Percentiles rank a stretch among this genome's conserved stretches.
Evolutionary conservation across 1,139 yeast genomes (phyloP).

Genomic region (Candida sojae): DNA sequence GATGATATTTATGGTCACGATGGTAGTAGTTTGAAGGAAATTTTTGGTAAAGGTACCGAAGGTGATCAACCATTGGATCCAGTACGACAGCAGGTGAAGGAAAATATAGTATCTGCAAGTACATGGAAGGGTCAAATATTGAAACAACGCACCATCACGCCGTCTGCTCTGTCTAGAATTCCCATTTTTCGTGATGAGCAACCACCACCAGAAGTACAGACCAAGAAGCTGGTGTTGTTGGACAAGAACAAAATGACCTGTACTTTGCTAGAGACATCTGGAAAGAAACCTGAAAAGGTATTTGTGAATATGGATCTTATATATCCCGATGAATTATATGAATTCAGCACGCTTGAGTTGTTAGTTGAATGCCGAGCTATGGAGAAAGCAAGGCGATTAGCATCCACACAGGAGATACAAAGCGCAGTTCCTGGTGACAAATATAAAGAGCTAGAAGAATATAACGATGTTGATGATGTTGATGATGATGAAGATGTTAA

Average conservation of each 20-base stretch:
- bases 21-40: conserved; percentile 31
- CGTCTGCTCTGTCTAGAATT: conserved; percentile 14
- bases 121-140: conserved; percentile 71
- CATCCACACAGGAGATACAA: background rate
- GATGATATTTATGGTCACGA: conserved; percentile 28
- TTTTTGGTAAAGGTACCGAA: conserved; percentile 24
- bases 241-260: conserved; percentile 27
- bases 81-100: conserved; percentile 57
- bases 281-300: conserved; percentile 65
- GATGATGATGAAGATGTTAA: too few species aligned
- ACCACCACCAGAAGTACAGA: background rate
- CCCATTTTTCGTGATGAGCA: conserved; percentile 19
- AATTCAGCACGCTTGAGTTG: conserved; percentile 63
- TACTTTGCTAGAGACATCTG: conserved; percentile 54
- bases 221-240: conserved; percentile 6
- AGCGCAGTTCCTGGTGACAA: background rate
- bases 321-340: conserved; percentile 37
- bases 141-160: conserved; percentile 29
- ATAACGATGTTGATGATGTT: conserved; percentile 10
- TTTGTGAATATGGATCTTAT: conserved; percentile 62
- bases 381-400: conserved; percentile 5
- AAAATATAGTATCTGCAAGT: conserved; percentile 58
- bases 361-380: conserved; percentile 21
- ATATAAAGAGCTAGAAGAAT: background rate
- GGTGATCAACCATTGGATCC: conserved; percentile 43